Base-by-base conservation (phyloP, 495 filamentous ascomycete species). In the Hypoxylon fuscum region DNA sequence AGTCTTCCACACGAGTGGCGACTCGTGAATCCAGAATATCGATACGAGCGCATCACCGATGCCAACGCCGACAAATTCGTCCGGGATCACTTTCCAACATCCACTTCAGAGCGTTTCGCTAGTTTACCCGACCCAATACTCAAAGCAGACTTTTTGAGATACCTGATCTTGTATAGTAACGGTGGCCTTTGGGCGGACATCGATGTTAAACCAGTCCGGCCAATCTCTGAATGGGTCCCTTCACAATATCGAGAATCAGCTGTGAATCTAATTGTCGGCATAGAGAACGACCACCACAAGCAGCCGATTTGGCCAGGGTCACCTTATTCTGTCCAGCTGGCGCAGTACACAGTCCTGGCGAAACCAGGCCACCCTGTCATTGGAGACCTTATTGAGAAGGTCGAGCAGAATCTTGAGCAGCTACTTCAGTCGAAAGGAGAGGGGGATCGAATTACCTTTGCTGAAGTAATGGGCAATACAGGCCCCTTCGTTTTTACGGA, bases 101-200 rank as follows among this genome's bases (percentile, higher is more conserved):
- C 69, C 0, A 59, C 73, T 5, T 51, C 68, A 9, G 51, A 69
- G 7, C 54, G 59, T 6, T 78, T 75, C 40, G 27, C 61, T 20
- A 60, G 60, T 14, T 54, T 78, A 4, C 58, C 64, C 1, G 66
- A 77, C 6, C 73, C 59, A 5, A 62, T 62, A 3, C 37, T 62
- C 2, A 48, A 35, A 21, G 75, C 77, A 0, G 80, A 84, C 35
- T 71, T 83, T 0, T 68, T 83, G n/a, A 74, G 80, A 15, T 84
- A 84, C 55, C 65, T 82, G 5, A 51, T 83, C 0, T 56, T 84
- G 11, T 76, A 74, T 69, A 76, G 76, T 45, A 74, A 78, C 29
- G 82, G 82, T 9, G 82, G 82, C 17, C 81, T 79, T 43, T 85
- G 83, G 57, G 77, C 74, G 1, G 82, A 85, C 54, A 71, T 79